Conservation (phyloP, 345 rosid genomes). For the Linum usitatissimum region DNA sequence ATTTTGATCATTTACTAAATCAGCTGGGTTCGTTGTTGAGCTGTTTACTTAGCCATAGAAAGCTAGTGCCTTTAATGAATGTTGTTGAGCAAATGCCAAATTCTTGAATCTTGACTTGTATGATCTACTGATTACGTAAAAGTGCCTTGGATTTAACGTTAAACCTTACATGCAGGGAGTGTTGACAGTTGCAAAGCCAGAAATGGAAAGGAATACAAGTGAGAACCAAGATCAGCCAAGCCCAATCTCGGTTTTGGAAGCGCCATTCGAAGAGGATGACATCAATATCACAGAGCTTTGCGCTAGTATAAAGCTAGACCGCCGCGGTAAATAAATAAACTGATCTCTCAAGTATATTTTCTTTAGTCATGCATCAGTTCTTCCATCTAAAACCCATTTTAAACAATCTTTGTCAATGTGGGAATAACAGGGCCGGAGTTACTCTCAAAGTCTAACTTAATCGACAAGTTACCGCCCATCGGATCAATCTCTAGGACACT, state of each 20-base stretch:
- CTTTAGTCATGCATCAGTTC: background rate
- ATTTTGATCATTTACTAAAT: background rate
- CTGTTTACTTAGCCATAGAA: background rate
- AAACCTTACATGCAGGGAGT: slow-evolving; percentile 32
- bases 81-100: background rate
- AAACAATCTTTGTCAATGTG: background rate
- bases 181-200: slow-evolving; percentile 33
- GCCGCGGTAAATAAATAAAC: slow-evolving; percentile 27
- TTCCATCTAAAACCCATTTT: background rate
- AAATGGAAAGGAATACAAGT: slow-evolving; percentile 23
- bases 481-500: slow-evolving; percentile 53
- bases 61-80: background rate
- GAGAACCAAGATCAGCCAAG: slow-evolving; percentile 93
- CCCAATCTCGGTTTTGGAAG: slow-evolving; percentile 79
- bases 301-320: slow-evolving; percentile 27
- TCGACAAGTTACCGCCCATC: slow-evolving; percentile 71
- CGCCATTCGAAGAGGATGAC: slow-evolving; percentile 60
- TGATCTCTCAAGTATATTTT: background rate
- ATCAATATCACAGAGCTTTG: slow-evolving; percentile 28
- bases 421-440: slow-evolving; percentile 34
- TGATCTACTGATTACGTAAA: too few species aligned
- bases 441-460: slow-evolving; percentile 48
- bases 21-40: background rate
- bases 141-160: background rate
- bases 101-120: background rate